Percentiles rank a stretch among this genome's conserved stretches.
These are phyloP conservation scores for Dalechampia spathulata DNA, from an alignment of 441 rosid genomes.

Conservation along the genomic window DNA sequence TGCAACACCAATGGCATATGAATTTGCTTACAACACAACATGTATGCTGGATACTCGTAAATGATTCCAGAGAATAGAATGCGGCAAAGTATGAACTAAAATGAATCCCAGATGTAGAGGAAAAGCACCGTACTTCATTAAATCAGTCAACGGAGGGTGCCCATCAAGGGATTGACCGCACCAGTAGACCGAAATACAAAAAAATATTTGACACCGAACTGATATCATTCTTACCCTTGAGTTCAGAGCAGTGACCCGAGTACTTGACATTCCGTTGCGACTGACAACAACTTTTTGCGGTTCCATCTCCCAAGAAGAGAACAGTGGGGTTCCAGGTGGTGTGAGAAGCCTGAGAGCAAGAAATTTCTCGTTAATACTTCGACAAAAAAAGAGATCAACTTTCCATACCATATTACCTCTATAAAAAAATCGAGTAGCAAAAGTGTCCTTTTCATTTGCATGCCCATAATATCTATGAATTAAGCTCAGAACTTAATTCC, in stretches of 20 bases:
- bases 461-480: not conserved
- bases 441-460: not conserved
- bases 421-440: not conserved
- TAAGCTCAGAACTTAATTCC: not conserved
- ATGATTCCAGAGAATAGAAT: not conserved
- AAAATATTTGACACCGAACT: slow-evolving; percentile 11
- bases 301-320: slow-evolving; percentile 52
- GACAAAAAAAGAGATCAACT: slow-evolving; percentile 1
- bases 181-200: not conserved
- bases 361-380: slow-evolving; percentile 14
- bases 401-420: not conserved
- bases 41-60: slow-evolving; percentile 9
- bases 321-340: slow-evolving; percentile 60
- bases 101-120: not conserved
- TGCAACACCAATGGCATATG: slow-evolving; percentile 28
- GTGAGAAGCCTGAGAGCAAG: slow-evolving; percentile 65
- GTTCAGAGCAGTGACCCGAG: slow-evolving; percentile 44
- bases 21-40: slow-evolving; percentile 19
- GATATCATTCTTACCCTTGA: slow-evolving; percentile 47
- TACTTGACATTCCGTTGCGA: slow-evolving; percentile 37
- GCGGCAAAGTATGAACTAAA: not conserved
- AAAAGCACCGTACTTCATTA: not conserved
- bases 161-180: not conserved
- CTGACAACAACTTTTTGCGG: slow-evolving; percentile 30
- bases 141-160: too few relatives aligned